Conservation (phyloP, 768 basidiomycete genomes). For the Imleria badia region DNA sequence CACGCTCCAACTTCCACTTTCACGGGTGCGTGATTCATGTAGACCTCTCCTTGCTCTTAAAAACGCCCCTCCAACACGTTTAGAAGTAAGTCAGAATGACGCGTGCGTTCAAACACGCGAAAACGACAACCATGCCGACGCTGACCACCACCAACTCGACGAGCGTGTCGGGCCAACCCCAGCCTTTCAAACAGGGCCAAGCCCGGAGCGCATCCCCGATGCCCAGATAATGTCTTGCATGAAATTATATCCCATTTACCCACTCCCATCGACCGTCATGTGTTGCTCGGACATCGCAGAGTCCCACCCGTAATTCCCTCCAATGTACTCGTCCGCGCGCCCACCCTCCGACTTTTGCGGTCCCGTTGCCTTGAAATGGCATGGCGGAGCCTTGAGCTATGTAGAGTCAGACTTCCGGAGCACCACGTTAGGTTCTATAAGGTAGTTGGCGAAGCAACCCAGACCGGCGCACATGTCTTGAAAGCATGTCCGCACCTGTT, state of each 20-base stretch:
- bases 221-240: constrained; percentile 12
- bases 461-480: not conserved
- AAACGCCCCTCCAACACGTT: no score
- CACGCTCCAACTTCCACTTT: no score
- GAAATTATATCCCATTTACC: constrained; percentile 15
- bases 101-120: not conserved
- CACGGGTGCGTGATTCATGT: no score
- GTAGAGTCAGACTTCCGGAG: not conserved
- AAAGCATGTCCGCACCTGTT: constrained; percentile 1
- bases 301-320: not conserved
- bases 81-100: not conserved
- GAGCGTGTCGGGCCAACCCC: not conserved
- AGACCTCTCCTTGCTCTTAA: no score
- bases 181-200: not conserved
- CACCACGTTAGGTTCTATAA: not conserved
- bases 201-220: constrained; percentile 4
- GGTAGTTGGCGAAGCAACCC: not conserved
- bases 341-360: constrained; percentile 4
- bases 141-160: not conserved
- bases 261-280: not conserved
- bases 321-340: not conserved
- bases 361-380: constrained; percentile 14
- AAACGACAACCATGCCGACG: not conserved
- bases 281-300: not conserved
- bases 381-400: constrained; percentile 10